These are phyloP conservation scores for Spinacia oleracea DNA, from an alignment of 179 eudicot genomes.

Conservation along the genomic window DNA sequence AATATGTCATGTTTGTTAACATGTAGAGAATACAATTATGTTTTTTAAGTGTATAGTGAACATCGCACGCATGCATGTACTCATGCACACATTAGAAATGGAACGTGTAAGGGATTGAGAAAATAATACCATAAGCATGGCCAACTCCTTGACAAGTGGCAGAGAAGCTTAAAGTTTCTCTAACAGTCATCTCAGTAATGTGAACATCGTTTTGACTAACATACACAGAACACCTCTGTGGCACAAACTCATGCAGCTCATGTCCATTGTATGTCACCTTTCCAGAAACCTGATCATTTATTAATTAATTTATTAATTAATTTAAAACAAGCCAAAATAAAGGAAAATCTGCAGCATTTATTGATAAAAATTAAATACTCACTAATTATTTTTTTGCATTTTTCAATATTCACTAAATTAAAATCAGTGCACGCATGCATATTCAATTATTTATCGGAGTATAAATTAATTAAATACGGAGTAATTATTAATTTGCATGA, in stretches of 20 bases:
- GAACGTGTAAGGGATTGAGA: background rate
- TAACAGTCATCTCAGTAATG: constrained; percentile 66
- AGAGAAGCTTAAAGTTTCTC: constrained; percentile 66
- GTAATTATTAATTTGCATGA: background rate
- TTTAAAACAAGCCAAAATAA: background rate
- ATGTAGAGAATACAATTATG: too few species aligned
- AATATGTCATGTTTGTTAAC: too few species aligned
- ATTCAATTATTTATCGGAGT: background rate
- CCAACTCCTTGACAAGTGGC: constrained; percentile 73
- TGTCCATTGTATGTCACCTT: constrained; percentile 68
- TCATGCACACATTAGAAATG: background rate
- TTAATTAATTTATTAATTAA: background rate
- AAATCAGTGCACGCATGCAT: background rate
- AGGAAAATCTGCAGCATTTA: background rate
- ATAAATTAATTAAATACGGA: too few species aligned
- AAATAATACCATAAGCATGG: constrained; percentile 40
- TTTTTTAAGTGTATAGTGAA: too few species aligned
- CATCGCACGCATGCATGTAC: too few species aligned
- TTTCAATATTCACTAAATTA: background rate
- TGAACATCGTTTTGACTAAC: constrained; percentile 68
- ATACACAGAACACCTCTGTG: constrained; percentile 60
- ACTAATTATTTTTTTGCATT: too few species aligned
- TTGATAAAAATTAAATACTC: too few species aligned
- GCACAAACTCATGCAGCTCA: constrained; percentile 57
- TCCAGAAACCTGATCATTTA: constrained; percentile 49